These are phyloP conservation scores for Lachnellula hyalina DNA, from an alignment of 2,329 filamentous ascomycete species.

Conservation along the genomic window DNA sequence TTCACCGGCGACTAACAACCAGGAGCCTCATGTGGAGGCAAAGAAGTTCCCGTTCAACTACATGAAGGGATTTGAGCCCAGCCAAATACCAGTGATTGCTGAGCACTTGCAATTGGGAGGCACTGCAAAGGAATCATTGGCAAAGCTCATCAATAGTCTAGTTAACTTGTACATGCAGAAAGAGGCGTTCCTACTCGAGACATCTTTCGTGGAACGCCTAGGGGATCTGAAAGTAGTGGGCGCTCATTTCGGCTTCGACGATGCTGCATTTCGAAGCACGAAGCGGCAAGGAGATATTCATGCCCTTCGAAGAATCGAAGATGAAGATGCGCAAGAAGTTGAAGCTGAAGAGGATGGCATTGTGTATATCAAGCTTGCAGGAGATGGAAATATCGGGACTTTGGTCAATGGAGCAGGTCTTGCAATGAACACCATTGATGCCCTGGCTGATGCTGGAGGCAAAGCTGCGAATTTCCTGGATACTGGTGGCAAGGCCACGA, in stretches of 20 bases:
- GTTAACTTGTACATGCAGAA: slow-evolving; percentile 56
- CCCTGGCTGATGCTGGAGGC: slow-evolving; percentile 62
- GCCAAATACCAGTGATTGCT: slow-evolving; percentile 38
- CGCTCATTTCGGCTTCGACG: slow-evolving; percentile 62
- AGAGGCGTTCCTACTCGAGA: slow-evolving; percentile 59
- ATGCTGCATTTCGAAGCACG: slow-evolving; percentile 59
- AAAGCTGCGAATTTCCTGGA: slow-evolving; percentile 79
- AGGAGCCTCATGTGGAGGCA: slow-evolving; percentile 38
- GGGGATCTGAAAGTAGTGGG: slow-evolving; percentile 44
- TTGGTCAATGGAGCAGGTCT: slow-evolving; percentile 86
- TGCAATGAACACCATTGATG: slow-evolving; percentile 87
- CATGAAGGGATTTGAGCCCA: slow-evolving; percentile 39
- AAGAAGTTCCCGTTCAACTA: slow-evolving; percentile 60
- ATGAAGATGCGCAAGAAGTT: slow-evolving; percentile 51
- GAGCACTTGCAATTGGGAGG: slow-evolving; percentile 46
- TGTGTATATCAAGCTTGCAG: slow-evolving; percentile 64
- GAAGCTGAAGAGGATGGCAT: slow-evolving; percentile 67
- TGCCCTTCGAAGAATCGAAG: slow-evolving; percentile 44
- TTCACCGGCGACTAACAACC: slow-evolving; percentile 40
- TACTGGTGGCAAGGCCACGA: slow-evolving; percentile 82
- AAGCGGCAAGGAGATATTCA: slow-evolving; percentile 59
- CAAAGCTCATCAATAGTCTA: slow-evolving; percentile 47
- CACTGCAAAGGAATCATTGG: slow-evolving; percentile 38
- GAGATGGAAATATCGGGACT: slow-evolving; percentile 65
- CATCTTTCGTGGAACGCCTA: slow-evolving; percentile 38